Conservation (phyloP, 176 grass and related monocot genomes). For the Cenchrus purpureus region DNA sequence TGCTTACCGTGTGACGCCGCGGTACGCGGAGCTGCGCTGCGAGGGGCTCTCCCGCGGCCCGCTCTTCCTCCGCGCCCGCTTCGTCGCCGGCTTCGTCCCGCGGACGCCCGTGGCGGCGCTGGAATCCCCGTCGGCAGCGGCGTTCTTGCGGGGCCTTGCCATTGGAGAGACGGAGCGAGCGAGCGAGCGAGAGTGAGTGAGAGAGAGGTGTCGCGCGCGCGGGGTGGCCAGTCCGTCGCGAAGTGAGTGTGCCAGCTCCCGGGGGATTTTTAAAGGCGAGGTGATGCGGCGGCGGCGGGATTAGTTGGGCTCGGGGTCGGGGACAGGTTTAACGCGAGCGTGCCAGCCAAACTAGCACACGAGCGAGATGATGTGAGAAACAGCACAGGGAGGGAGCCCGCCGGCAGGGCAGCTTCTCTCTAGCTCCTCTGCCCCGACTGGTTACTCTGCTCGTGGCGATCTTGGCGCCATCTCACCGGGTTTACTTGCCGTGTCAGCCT, state of each 20-base stretch:
- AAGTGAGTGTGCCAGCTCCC: neutral
- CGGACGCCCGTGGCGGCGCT: neutral
- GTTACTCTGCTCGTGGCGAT: neutral
- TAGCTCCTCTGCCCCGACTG: too few species aligned
- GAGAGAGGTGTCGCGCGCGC: neutral
- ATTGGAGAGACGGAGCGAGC: slow-evolving; percentile 22
- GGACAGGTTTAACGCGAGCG: too few species aligned
- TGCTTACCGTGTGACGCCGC: slow-evolving; percentile 68
- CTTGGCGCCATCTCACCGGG: neutral
- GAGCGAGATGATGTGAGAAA: too few species aligned
- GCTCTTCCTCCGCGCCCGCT: slow-evolving; percentile 64
- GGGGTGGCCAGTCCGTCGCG: neutral
- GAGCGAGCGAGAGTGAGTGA: neutral
- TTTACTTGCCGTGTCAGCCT: neutral
- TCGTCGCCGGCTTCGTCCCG: slow-evolving; percentile 29
- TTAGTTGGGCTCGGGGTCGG: too few species aligned
- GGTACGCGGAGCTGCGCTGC: slow-evolving; percentile 71
- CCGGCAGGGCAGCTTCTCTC: too few species aligned
- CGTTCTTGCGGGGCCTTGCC: slow-evolving; percentile 26
- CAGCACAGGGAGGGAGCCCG: too few species aligned
- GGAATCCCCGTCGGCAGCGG: neutral
- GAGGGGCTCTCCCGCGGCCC: slow-evolving; percentile 48
- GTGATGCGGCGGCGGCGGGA: neutral
- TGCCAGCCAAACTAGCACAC: too few species aligned
- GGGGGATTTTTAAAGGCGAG: slow-evolving; percentile 6